A percentile compares a stretch with the other conserved stretches of the same genome.
Conservation (phyloP, 805 yeast genomes). For the Yarrowia deformans region DNA sequence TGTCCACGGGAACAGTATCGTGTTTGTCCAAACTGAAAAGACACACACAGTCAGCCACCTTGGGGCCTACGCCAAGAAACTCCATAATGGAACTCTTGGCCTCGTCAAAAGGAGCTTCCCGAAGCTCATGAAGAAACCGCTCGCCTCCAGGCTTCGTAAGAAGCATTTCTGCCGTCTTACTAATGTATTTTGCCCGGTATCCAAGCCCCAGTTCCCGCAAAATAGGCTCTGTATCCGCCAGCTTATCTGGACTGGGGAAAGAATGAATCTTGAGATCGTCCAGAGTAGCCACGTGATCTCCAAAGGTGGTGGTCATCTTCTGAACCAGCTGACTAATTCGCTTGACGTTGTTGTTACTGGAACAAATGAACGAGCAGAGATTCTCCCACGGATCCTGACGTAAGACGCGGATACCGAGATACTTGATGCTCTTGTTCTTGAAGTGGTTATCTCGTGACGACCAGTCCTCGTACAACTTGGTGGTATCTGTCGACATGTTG, state of each 20-base stretch:
- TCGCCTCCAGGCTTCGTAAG: conserved; percentile 48
- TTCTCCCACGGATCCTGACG: conserved; percentile 99
- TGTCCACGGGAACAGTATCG: conserved; percentile 92
- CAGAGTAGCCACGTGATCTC: conserved; percentile 57
- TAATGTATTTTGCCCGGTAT: conserved; percentile 87
- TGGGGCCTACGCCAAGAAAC: conserved; percentile 93
- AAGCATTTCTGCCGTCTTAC: conserved; percentile 72
- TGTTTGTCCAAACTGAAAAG: conserved; percentile 88
- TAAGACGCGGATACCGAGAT: conserved; percentile 80
- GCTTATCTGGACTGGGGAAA: conserved; percentile 72
- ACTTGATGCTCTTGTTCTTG: conserved; percentile 48
- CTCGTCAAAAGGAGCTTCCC: conserved; percentile 57
- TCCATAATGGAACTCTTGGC: conserved; percentile 67
- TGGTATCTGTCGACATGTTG: conserved; percentile 64
- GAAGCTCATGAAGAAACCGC: conserved; percentile 48
- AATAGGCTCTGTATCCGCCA: conserved; percentile 57
- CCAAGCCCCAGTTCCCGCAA: conserved; percentile 71
- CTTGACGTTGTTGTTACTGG: conserved; percentile 94
- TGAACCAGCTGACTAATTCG: conserved; percentile 94
- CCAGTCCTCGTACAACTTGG: conserved; percentile 69
- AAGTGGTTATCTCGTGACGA: conserved; percentile 60
- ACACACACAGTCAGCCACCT: conserved; percentile 96
- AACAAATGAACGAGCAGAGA: conserved; percentile 86
- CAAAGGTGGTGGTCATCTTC: conserved; percentile 76
- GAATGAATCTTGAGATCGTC: conserved; percentile 57